Conservation (phyloP, 495 filamentous ascomycete genomes). For the Penicillium manginii region DNA sequence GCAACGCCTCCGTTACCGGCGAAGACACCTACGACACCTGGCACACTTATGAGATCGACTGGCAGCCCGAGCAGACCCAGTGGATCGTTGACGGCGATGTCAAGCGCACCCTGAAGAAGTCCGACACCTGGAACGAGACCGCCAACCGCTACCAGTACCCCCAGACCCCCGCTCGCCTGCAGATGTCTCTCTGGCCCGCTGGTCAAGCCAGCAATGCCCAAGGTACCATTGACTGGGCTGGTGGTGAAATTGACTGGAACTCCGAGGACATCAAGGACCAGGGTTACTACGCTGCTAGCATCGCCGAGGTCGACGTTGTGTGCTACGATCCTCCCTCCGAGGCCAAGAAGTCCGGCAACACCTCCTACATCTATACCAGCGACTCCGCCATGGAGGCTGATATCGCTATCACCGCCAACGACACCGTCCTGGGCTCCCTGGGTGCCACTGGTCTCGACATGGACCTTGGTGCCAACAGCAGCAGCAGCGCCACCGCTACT, state of each 20-base stretch:
- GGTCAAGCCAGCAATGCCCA: constrained; percentile 75
- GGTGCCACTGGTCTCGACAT: constrained; percentile 77
- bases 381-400: constrained; percentile 70
- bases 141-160: constrained; percentile 84
- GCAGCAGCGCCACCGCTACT: constrained; percentile 24
- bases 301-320: constrained; percentile 75
- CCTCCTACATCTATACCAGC: constrained; percentile 77
- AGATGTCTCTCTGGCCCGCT: constrained; percentile 96
- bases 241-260: constrained; percentile 88
- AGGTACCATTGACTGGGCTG: constrained; percentile 91
- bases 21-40: constrained; percentile 74
- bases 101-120: constrained; percentile 71
- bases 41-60: constrained; percentile 93
- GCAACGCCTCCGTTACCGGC: constrained; percentile 67
- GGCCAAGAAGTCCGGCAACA: constrained; percentile 60
- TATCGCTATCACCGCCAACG: constrained; percentile 72
- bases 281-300: constrained; percentile 87
- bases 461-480: constrained; percentile 42
- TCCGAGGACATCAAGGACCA: constrained; percentile 75
- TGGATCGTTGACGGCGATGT: constrained; percentile 84
- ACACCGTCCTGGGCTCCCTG: constrained; percentile 79
- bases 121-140: constrained; percentile 83
- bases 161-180: constrained; percentile 89
- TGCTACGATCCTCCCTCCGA: constrained; percentile 79
- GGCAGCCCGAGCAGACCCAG: constrained; percentile 80